These are phyloP conservation scores for Crithidia brevicula DNA, from an alignment of 208 protist genomes.

Conservation along the genomic window DNA sequence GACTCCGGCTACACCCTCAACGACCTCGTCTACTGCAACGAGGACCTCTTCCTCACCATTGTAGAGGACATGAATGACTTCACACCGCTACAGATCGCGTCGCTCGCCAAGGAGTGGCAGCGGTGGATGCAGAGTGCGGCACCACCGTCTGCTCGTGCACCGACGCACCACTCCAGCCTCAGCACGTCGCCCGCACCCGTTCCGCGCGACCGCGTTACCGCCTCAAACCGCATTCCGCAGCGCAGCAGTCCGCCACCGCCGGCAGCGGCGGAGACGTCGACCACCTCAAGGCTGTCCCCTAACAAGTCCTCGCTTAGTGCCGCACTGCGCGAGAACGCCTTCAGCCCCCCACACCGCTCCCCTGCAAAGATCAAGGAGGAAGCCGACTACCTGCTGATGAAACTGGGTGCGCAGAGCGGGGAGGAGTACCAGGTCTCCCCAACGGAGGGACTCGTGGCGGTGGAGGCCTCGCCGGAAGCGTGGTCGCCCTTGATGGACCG, in stretches of 20 bases:
- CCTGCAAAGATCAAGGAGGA: slow-evolving; percentile 36
- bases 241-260: slow-evolving; percentile 3
- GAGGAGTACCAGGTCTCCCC: slow-evolving; percentile 36
- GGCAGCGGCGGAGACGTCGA: neutral
- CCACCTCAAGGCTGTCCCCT: slow-evolving; percentile 5
- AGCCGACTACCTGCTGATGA: slow-evolving; percentile 37
- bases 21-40: slow-evolving; percentile 63
- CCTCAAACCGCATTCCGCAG: neutral
- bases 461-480: slow-evolving; percentile 37
- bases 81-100: slow-evolving; percentile 50
- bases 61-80: slow-evolving; percentile 61
- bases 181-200: neutral
- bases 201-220: neutral
- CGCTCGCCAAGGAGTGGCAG: slow-evolving; percentile 55
- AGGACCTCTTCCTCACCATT: slow-evolving; percentile 66
- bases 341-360: slow-evolving; percentile 26
- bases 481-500: slow-evolving; percentile 37
- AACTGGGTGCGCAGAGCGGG: slow-evolving; percentile 29
- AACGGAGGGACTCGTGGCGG: slow-evolving; percentile 32
- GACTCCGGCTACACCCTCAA: slow-evolving; percentile 61
- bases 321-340: slow-evolving; percentile 28
- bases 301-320: slow-evolving; percentile 23
- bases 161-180: neutral
- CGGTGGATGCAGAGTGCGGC: slow-evolving; percentile 7
- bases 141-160: neutral